phyloP scores from a whole-genome alignment of 805 yeast species.

The Pichia cabralensis region DNA sequence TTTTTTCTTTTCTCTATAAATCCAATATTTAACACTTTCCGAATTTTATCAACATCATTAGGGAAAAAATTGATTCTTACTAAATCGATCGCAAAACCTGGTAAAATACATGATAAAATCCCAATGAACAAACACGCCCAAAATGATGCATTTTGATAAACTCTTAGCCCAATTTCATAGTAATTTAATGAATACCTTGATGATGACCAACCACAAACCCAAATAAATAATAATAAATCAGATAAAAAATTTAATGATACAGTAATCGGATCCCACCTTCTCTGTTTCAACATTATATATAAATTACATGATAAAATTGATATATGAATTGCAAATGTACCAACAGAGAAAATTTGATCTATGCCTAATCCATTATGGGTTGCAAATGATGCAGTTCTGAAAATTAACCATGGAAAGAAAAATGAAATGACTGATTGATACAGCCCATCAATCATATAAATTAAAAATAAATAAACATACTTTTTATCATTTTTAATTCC shows the following conservation, averaged over 20 bases:
- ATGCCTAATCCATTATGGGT: constrained; percentile 38
- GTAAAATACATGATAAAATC: constrained; percentile 43
- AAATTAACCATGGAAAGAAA: constrained; percentile 56
- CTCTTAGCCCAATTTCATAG: constrained; percentile 53
- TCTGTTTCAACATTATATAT: constrained; percentile 58
- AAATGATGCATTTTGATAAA: constrained; percentile 49
- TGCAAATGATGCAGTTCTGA: constrained; percentile 34
- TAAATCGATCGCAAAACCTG: constrained; percentile 47
- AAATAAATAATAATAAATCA: constrained; percentile 47
- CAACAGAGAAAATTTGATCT: constrained; percentile 66
- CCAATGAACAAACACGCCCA: constrained; percentile 61
- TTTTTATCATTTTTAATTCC: constrained; percentile 52
- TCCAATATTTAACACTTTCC: constrained; percentile 50
- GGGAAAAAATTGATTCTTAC: constrained; percentile 47
- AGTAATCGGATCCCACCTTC: constrained; percentile 72
- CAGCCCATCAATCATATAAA: constrained; percentile 59
- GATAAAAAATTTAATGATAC: constrained; percentile 43
- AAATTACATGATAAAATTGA: constrained; percentile 57
- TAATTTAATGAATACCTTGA: constrained; percentile 41
- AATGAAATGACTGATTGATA: constrained; percentile 64
- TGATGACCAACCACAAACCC: constrained; percentile 77
- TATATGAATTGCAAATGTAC: constrained; percentile 49
- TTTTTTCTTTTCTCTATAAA: constrained; percentile 31
- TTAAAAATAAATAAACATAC: constrained; percentile 51
- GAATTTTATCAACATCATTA: constrained; percentile 56